Conservation (phyloP, 2,329 filamentous ascomycete genomes). For the Fusarium zealandicum region DNA sequence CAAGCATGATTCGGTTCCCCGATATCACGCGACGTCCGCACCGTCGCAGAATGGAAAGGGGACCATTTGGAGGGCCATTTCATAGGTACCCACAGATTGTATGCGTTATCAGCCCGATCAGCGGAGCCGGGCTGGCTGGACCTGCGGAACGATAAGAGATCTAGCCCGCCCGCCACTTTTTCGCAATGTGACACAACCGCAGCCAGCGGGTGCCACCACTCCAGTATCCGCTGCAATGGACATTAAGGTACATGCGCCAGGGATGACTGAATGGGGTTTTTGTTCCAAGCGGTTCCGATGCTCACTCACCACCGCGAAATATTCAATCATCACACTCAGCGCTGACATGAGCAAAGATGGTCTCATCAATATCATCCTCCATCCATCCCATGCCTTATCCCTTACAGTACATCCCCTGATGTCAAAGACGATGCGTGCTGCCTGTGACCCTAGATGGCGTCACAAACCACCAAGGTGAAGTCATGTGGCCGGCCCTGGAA, state of each 20-base stretch:
- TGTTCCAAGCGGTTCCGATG: slow-evolving; percentile 4
- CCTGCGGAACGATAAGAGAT: slow-evolving; percentile 10
- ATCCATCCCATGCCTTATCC: not conserved
- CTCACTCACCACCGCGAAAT: slow-evolving; percentile 3
- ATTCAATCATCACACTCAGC: slow-evolving; percentile 23
- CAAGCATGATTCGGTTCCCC: slow-evolving; percentile 28
- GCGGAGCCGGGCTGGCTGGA: slow-evolving; percentile 11
- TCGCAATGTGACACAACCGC: slow-evolving; percentile 31
- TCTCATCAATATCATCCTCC: not conserved
- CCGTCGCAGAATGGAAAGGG: slow-evolving; percentile 23
- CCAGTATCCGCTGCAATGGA: not conserved
- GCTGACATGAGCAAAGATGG: slow-evolving; percentile 11
- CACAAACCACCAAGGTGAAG: slow-evolving; percentile 40
- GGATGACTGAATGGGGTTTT: slow-evolving; percentile 1
- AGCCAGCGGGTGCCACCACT: not conserved
- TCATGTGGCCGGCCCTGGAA: slow-evolving; percentile 33
- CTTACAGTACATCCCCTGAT: slow-evolving; percentile 21
- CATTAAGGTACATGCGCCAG: not conserved
- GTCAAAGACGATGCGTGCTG: slow-evolving; percentile 22
- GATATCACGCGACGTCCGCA: slow-evolving; percentile 29
- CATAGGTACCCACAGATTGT: not conserved
- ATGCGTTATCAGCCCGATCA: slow-evolving; percentile 22
- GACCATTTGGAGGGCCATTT: slow-evolving; percentile 14
- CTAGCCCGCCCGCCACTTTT: slow-evolving; percentile 16
- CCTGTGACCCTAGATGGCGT: slow-evolving; percentile 41